Conservation (phyloP, 2,329 filamentous ascomycete species). For the Pseudogymnoascus sp. region DNA sequence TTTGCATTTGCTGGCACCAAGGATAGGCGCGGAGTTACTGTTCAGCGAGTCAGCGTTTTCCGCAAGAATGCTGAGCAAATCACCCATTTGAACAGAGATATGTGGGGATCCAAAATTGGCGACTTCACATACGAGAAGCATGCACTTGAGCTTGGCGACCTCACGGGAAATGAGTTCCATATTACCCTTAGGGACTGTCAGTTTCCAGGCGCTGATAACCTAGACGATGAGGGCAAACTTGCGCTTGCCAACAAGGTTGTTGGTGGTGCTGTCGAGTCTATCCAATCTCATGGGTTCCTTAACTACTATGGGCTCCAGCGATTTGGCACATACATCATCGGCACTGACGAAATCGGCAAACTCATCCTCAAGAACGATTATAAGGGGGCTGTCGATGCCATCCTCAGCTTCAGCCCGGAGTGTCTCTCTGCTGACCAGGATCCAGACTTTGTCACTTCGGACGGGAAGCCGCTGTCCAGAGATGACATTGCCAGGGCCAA, state of each 20-base stretch:
- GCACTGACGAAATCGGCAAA: slow-evolving; percentile 78
- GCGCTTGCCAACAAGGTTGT: slow-evolving; percentile 43
- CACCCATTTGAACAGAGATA: slow-evolving; percentile 55
- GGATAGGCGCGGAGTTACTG: slow-evolving; percentile 61
- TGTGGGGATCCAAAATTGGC: slow-evolving; percentile 57
- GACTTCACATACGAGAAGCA: slow-evolving; percentile 71
- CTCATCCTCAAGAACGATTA: slow-evolving; percentile 78
- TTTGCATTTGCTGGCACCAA: slow-evolving; percentile 69
- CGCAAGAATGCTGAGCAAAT: slow-evolving; percentile 56
- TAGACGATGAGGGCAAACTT: slow-evolving; percentile 42
- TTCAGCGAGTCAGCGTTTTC: slow-evolving; percentile 56
- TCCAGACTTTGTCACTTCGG: slow-evolving; percentile 32
- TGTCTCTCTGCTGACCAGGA: slow-evolving; percentile 50
- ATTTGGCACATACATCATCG: slow-evolving; percentile 80
- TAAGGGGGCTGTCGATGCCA: slow-evolving; percentile 67
- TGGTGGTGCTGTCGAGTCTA: slow-evolving; percentile 53
- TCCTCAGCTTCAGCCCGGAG: slow-evolving; percentile 65
- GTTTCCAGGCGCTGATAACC: slow-evolving; percentile 41
- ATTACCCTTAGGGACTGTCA: slow-evolving; percentile 84
- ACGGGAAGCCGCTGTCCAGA: slow-evolving; percentile 46
- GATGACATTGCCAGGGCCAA: slow-evolving; percentile 76
- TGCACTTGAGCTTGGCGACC: slow-evolving; percentile 72
- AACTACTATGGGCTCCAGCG: slow-evolving; percentile 98
- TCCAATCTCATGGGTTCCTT: slow-evolving; percentile 74
- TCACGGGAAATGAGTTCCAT: slow-evolving; percentile 84